Evolutionary conservation across 306 rosid species (phyloP).

Genomic region (Malus asiatica): DNA sequence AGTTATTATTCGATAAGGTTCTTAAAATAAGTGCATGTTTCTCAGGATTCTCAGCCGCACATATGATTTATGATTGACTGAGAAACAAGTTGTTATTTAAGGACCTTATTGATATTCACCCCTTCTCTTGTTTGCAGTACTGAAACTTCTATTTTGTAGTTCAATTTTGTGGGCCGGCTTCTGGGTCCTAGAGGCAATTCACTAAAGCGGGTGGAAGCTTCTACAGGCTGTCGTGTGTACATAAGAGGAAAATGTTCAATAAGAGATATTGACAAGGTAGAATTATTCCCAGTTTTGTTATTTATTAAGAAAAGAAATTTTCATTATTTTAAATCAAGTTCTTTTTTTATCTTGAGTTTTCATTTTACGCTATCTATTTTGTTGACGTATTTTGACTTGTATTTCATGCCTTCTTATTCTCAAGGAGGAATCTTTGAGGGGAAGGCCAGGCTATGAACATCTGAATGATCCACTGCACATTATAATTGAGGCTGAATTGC

Average conservation of each 20-base stretch:
- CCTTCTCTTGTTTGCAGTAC: slow-evolving; percentile 6
- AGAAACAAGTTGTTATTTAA: background rate
- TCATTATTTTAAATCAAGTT: background rate
- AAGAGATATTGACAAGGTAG: slow-evolving; percentile 58
- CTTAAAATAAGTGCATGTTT: background rate
- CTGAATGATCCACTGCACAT: slow-evolving; percentile 89
- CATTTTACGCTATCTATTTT: background rate
- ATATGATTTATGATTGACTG: background rate
- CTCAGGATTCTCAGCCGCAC: background rate
- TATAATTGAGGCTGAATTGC: slow-evolving; percentile 86
- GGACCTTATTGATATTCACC: background rate
- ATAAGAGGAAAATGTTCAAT: slow-evolving; percentile 83
- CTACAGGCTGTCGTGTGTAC: slow-evolving; percentile 80
- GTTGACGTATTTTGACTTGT: slow-evolving; percentile 7
- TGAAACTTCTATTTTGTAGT: slow-evolving; percentile 29
- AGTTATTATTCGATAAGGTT: background rate
- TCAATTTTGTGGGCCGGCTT: slow-evolving; percentile 85
- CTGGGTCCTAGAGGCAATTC: slow-evolving; percentile 83
- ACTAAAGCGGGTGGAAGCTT: slow-evolving; percentile 78
- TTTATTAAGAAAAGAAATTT: background rate
- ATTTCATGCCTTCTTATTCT: slow-evolving; percentile 9
- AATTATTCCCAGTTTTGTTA: background rate
- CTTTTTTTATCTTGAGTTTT: background rate
- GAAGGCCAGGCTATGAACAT: slow-evolving; percentile 94
- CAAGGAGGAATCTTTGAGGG: slow-evolving; percentile 81